Conservation (phyloP, 495 filamentous ascomycete genomes). For the Podospora tetraspora region DNA sequence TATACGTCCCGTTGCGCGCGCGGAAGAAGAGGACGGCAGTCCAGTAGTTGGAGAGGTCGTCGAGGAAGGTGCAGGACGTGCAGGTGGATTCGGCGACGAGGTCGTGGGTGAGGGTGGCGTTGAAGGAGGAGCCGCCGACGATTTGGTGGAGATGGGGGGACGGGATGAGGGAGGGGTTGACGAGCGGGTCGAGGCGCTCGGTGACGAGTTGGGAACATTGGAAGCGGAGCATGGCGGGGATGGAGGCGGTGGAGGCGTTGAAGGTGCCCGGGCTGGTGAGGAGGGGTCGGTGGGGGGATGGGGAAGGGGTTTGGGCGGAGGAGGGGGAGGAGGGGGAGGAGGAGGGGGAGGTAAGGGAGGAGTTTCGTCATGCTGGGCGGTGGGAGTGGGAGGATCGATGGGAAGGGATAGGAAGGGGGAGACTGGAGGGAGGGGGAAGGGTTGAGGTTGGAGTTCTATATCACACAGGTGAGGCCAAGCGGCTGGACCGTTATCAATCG, state of each 20-base stretch:
- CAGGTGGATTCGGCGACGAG: constrained; percentile 31
- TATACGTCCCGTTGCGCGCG: constrained; percentile 10
- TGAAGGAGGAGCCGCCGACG: constrained; percentile 62
- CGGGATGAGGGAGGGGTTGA: constrained; percentile 43
- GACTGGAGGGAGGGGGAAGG: too few species aligned
- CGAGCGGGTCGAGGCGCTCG: constrained; percentile 60
- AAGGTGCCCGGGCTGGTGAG: constrained; percentile 11
- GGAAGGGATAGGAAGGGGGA: not conserved
- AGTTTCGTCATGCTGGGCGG: not conserved
- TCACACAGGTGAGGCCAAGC: not conserved
- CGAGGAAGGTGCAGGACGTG: constrained; percentile 31
- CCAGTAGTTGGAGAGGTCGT: constrained; percentile 38
- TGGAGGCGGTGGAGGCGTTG: constrained; percentile 16
- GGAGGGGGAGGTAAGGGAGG: not conserved
- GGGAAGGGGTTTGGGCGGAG: not conserved
- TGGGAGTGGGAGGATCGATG: not conserved
- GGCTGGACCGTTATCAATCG: not conserved
- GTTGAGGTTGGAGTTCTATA: not conserved
- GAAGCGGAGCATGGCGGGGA: constrained; percentile 30
- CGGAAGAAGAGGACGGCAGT: constrained; percentile 27
- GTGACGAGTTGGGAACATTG: constrained; percentile 29
- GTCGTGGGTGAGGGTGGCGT: constrained; percentile 49
- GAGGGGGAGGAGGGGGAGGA: not conserved
- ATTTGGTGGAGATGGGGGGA: constrained; percentile 49
- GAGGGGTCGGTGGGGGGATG: not conserved